Conservation (phyloP, 2,329 filamentous ascomycete genomes). For the Parastagonospora nodorum region DNA sequence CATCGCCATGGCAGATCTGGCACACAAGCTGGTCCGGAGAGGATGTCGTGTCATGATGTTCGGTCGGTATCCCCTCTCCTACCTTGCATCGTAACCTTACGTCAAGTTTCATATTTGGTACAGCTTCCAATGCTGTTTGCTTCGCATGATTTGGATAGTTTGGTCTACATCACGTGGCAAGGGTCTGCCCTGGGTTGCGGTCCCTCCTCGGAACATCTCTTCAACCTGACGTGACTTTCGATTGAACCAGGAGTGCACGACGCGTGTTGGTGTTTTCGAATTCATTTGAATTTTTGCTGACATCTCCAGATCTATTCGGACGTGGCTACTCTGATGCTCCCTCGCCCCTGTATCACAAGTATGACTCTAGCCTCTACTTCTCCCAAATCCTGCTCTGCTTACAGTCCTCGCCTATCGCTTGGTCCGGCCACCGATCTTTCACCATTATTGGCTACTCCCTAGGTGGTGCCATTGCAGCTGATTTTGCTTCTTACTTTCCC, state of each 20-base stretch:
- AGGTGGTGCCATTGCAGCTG: slow-evolving; percentile 73
- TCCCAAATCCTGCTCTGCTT: slow-evolving; percentile 74
- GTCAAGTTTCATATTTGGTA: neutral
- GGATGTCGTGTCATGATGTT: slow-evolving; percentile 82
- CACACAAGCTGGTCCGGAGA: slow-evolving; percentile 65
- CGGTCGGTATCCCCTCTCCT: slow-evolving; percentile 50
- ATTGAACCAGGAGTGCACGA: too few relatives aligned
- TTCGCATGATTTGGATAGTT: too few relatives aligned
- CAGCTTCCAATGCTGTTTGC: too few relatives aligned
- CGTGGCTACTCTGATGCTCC: slow-evolving; percentile 78
- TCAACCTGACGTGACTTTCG: too few relatives aligned
- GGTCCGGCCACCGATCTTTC: slow-evolving; percentile 65
- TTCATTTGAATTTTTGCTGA: neutral
- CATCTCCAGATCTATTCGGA: slow-evolving; percentile 67
- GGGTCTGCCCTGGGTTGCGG: neutral
- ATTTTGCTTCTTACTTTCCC: slow-evolving; percentile 73
- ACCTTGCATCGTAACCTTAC: neutral
- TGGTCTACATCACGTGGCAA: too few relatives aligned
- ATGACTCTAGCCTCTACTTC: slow-evolving; percentile 75
- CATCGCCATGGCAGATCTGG: slow-evolving; percentile 69
- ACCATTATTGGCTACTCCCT: slow-evolving; percentile 79
- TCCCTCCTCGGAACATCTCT: too few relatives aligned
- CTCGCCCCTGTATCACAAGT: slow-evolving; percentile 61
- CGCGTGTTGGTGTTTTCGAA: too few relatives aligned
- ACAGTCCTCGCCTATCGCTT: slow-evolving; percentile 66